Base-by-base conservation (phyloP, 2,329 filamentous ascomycete species). In the Fusarium denticulatum region DNA sequence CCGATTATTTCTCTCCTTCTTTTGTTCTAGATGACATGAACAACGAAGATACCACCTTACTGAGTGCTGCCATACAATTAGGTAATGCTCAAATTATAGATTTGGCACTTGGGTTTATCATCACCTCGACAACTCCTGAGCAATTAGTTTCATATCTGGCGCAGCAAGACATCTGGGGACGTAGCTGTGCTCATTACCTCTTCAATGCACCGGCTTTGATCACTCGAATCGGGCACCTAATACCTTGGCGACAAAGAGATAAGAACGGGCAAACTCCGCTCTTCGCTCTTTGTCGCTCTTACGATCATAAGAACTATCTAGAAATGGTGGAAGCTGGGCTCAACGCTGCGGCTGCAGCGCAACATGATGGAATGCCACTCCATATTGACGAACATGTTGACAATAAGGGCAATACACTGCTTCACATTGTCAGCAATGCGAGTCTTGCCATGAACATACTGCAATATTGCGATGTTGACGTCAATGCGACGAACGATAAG, bases 191-290 rank as follows among this genome's bases (percentile, higher is more conserved):
- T n/a, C 96, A 99, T 82, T 99, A 99, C 81, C 87, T 99, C 22
- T 99, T 99, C 84, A 93, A 97, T 79, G 92, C 94, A 14, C 96
- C 96, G 5, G 87, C 89, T 60, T 86, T 99, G 26, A 96, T 99
- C 74, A 85, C 86, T 49, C 88, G 89, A 61, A 92, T 98, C 68
- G 95, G 95, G 5, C 87, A 88, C 67, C 83, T 96, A 73, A 86
- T 99, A 60, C 93, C 94, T 14, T 99, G 96, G 96, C 89, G 91
- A 65, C 90, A 97, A 81, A 94, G 92, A 75, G 96, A 99, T 82
- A 97, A 95, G 81, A 98, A 98, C 79, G 96, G 96, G 0, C 96
- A 98, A 82, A 99, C 97, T n/a, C 97, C 96, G 4, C 85, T 99
- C 14, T 98, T 99, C 81, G 96, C 96, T 5, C 86, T 98, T 2